These are phyloP conservation scores for Patellifolia procumbens DNA, from an alignment of 179 eudicot species.

Conservation along the genomic window DNA sequence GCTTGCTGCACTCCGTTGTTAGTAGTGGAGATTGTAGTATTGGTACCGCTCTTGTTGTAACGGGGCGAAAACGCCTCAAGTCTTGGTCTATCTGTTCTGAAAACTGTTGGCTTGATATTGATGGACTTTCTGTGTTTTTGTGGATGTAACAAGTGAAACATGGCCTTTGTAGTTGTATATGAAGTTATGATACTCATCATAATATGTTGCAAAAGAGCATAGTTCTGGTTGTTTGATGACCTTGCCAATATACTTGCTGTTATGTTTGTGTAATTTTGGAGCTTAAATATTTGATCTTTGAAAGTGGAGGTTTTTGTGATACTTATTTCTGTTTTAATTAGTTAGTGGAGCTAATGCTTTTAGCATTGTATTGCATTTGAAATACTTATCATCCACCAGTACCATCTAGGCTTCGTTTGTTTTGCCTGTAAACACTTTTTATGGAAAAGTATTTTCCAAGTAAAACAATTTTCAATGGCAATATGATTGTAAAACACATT, in stretches of 20 bases:
- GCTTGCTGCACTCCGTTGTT: not conserved
- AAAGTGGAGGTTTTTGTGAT: not conserved
- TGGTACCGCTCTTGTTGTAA: too few species aligned
- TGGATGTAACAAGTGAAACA: too few species aligned
- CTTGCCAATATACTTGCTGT: not conserved
- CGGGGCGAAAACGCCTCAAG: too few species aligned
- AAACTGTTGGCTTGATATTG: too few species aligned
- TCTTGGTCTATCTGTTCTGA: too few species aligned
- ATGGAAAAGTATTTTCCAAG: not conserved
- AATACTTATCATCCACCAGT: not conserved
- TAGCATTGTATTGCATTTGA: not conserved
- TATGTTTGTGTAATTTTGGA: not conserved
- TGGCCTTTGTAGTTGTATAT: too few species aligned
- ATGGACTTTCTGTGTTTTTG: too few species aligned
- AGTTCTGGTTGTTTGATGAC: not conserved
- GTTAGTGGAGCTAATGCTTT: not conserved
- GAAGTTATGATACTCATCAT: not conserved
- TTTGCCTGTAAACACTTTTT: not conserved
- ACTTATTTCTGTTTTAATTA: not conserved
- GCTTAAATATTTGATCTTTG: not conserved
- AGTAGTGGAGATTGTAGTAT: not conserved
- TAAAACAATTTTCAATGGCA: too few species aligned
- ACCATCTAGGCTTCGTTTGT: not conserved
- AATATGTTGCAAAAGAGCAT: not conserved
- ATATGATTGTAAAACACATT: too few species aligned